Base-by-base conservation (phyloP, 169 alveolate genomes). In the Plasmodium adleri region DNA sequence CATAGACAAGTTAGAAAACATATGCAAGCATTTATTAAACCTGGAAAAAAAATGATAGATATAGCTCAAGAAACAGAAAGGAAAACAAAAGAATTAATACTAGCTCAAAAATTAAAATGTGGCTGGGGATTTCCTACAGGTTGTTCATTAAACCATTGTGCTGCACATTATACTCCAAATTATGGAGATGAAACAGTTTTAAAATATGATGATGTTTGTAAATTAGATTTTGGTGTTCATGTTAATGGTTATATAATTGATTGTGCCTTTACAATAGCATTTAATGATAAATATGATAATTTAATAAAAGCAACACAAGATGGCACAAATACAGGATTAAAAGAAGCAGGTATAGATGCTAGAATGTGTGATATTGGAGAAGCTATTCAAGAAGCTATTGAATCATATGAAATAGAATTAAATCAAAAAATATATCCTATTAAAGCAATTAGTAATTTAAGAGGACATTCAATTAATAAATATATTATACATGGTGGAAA, bases 111-210 rank as follows among this genome's bases (percentile, higher is more conserved):
- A 43, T 93, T 98, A 60, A 98, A 98, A 62, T 95, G 98, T 13
- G 99, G 99, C 20, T 98, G 99, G 97, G 99, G 99, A 50, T 99
- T 99, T 89, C 99, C 99, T 32, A 99, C 99, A 1, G 99, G 99
- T 9, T 94, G 98, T 47, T 97, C 99, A 0, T 85, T 99, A 22
- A 98, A 98, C 89, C 94, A 98, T 93, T 98, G 99, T 64, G 99
- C 99, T 0, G 99, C 99, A 9, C 99, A 99, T 93, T 99, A 98
- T 91, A 99, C 99, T 0, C 99, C 99, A 43, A 99, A 97, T 94
- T 96, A 96, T 67, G 98, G 97, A 20, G 97, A 95, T 87, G 83
- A 88, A 49, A 95, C 97, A n/a, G 93, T 97, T 0, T 88, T 97
- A 67, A 88, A 92, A 63, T 75, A 93, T 50, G 95, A 92, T 62